Conservation (phyloP, 73 alveolate species). For the Strombidium stylifer region DNA sequence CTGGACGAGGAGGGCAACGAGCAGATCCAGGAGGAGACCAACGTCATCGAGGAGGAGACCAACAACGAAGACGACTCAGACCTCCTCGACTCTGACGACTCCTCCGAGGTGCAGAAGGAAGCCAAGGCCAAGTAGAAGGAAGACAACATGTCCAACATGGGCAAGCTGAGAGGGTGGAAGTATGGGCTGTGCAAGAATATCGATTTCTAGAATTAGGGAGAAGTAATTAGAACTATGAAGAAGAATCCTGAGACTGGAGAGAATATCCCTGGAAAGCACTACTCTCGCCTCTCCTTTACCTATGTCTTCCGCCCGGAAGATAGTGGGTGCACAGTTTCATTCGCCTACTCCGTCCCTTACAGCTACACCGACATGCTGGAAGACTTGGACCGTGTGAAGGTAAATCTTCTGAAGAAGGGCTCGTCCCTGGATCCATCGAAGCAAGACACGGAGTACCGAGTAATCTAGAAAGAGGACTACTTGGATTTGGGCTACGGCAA, state of each 20-base stretch:
- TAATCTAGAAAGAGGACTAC: too few species aligned
- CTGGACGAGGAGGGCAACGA: neutral
- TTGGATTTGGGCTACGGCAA: too few species aligned
- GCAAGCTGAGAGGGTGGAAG: conserved; percentile 19
- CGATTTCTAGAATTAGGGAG: neutral
- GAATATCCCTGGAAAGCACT: too few species aligned
- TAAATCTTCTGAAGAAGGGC: too few species aligned
- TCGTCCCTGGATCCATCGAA: too few species aligned
- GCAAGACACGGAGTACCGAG: too few species aligned
- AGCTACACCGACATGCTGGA: neutral
- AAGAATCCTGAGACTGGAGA: neutral
- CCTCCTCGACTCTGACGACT: conserved; percentile 2
- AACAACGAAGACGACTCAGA: neutral
- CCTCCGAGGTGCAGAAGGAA: too few species aligned
- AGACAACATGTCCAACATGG: too few species aligned
- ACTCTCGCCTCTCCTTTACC: conserved; percentile 1
- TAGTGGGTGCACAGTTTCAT: conserved; percentile 12
- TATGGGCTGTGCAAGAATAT: conserved; percentile 5
- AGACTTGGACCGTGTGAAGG: neutral
- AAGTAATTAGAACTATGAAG: neutral
- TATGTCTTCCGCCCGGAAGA: conserved; percentile 15
- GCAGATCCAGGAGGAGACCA: neutral
- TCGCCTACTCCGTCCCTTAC: conserved; percentile 32
- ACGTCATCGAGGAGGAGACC: neutral
- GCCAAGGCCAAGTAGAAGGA: too few species aligned